Base-by-base conservation (phyloP, 2,329 filamentous ascomycete genomes). In the Penicillium griseofulvum region DNA sequence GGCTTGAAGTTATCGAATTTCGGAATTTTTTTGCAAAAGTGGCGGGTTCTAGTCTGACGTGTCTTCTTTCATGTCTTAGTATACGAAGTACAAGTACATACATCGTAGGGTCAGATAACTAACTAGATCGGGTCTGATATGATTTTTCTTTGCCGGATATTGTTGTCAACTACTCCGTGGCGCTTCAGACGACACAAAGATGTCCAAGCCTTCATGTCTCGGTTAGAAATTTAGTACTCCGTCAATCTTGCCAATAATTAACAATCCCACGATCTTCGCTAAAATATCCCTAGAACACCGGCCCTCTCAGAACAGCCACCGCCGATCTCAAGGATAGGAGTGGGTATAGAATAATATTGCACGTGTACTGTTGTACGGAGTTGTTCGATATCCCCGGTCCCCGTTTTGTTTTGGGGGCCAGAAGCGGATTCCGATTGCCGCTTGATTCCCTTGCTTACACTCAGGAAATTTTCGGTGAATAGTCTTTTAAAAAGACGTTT, bases 261-360 rank as follows among this genome's bases (percentile, higher is more conserved):
- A 26, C 12, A 16, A 24, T 24, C 14, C 14, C 33, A 47, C 22
- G 16, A 31, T 47, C 50, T 31, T 38, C 33, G 19, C 28, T 46
- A 47, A 16, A 29, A n/a, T 14, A 33, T 47, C 41, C 12, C 39
- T 47, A n/a, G 19, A 29, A 41, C 33, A 17, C 31, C 22, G 33
- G 38, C 34, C 49, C 28, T 33, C 34, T 6, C 2, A 37, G 3
- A 42, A 17, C 11, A 48, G 26, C 47, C 26, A 52, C 42, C 5
- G 50, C 43, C 43, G 50, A 53, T 49, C 50, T 53, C 22, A 53
- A 29, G 42, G 26, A 48, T 37, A 34, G 14, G 1, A 2, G 19
- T 10, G 28, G 29, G 17, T 31, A 12, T 37, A 38, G 22, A 22
- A 22, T 29, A 22, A 37, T 31, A 24, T 46, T 33, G 31, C 31